Base-by-base conservation (phyloP, 768 basidiomycete genomes). In the Kwoniella pini region DNA sequence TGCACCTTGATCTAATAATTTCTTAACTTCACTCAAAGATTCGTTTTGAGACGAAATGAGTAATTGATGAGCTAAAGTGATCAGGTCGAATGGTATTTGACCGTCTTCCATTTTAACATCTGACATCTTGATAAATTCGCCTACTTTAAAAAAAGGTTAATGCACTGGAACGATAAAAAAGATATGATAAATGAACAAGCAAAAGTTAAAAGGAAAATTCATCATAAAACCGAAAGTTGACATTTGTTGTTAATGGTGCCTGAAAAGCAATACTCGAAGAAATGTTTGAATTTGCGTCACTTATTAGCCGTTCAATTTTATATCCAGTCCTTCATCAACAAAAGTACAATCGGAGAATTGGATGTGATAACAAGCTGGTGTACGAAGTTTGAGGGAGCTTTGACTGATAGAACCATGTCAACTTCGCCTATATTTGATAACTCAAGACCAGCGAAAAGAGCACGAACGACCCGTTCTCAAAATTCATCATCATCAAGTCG, bases 1-100 rank as follows among this genome's bases (percentile, higher is more conserved):
- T 4, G 81, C 82, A 2, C 74, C 79, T 10, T 85, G 82, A 10
- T 75, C 60, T 30, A 81, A 65, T 9, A 80, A 62, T n/a, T 19
- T 27, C 15, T 74, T 59, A 33, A 77, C 54, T 22, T 68, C 64
- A 19, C 54, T 43, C 28, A 63, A 10, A 3, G 74, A 64, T 2
- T 59, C 36, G 30, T 12, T 33, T 43, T 64, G 54, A n/a, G 63
- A 45, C 0, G 69, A 67, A 15, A 36, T 38, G 30, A 75, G 57
- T 12, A 75, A 67, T 27, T 43, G n/a, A 24, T 56, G 26, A 17
- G 68, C 70, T 19, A 70, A 61, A 7, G 33, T 44, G 9, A 67
- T 26, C 4, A 73, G 54, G 6, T 73, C 69, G 5, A 54, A 42
- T 2, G 69, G 66, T 21, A 69, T 42, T 11, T 49, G 33, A 19